These are phyloP conservation scores for Corylus avellana DNA, from an alignment of 306 rosid species.

Conservation along the genomic window DNA sequence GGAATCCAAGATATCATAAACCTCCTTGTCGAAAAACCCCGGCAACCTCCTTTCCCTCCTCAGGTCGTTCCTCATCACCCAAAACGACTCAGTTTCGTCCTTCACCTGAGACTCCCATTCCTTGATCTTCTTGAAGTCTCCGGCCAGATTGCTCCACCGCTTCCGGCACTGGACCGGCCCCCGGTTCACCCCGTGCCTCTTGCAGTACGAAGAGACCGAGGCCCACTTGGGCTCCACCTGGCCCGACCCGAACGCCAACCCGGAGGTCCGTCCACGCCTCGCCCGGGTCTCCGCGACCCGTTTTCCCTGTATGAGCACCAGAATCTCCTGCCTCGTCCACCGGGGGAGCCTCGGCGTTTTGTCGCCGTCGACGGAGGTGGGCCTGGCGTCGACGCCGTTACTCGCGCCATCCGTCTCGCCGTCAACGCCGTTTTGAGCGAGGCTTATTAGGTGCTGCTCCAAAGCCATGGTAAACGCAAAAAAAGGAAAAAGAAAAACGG, in stretches of 20 bases:
- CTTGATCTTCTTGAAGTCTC: constrained; percentile 92
- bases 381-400: constrained; percentile 54
- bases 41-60: constrained; percentile 91
- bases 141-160: constrained; percentile 98
- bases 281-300: constrained; percentile 74
- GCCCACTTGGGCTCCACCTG: constrained; percentile 93
- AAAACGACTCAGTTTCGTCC: constrained; percentile 88
- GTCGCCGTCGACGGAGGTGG: constrained; percentile 51
- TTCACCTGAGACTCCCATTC: constrained; percentile 81
- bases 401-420: constrained; percentile 40
- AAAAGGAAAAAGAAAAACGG: constrained; percentile 1
- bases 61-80: constrained; percentile 94
- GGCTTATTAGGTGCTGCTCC: constrained; percentile 44
- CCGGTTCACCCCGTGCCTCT: constrained; percentile 86
- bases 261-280: constrained; percentile 51
- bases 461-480: constrained; percentile 50
- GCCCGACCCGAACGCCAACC: constrained; percentile 61
- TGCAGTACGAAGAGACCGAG: constrained; percentile 83
- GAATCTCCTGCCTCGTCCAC: constrained; percentile 95
- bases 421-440: constrained; percentile 42
- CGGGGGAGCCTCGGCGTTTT: constrained; percentile 87
- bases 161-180: constrained; percentile 98
- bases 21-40: constrained; percentile 86
- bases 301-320: constrained; percentile 88
- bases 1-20: constrained; percentile 80